Conservation (phyloP, 495 filamentous ascomycete species). For the Penicillium manginii region DNA sequence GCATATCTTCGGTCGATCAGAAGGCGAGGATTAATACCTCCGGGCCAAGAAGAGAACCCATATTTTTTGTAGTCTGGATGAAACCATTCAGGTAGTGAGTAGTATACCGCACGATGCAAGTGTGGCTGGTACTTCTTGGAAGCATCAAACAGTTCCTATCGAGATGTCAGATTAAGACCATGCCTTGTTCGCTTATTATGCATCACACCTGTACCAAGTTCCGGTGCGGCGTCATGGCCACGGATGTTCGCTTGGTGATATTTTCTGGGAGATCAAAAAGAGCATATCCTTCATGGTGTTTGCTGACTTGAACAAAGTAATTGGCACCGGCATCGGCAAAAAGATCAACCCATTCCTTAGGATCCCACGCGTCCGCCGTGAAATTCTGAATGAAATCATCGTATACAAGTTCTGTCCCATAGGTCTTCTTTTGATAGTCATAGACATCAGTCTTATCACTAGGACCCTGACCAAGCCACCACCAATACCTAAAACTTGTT, state of each 20-base stretch:
- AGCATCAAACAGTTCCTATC: conserved; percentile 43
- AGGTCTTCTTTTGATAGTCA: conserved; percentile 53
- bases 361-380: conserved; percentile 50
- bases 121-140: conserved; percentile 51
- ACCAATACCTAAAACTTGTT: conserved; percentile 39
- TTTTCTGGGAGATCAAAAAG: conserved; percentile 52
- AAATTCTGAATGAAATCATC: conserved; percentile 61
- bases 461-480: conserved; percentile 37
- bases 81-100: conserved; percentile 61
- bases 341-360: conserved; percentile 60
- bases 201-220: conserved; percentile 32
- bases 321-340: conserved; percentile 57
- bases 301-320: conserved; percentile 59
- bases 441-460: conserved; percentile 39
- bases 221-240: conserved; percentile 47
- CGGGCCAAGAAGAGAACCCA: conserved; percentile 43
- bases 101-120: conserved; percentile 55
- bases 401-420: conserved; percentile 53
- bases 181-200: conserved; percentile 24
- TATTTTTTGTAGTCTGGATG: conserved; percentile 55
- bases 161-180: background rate
- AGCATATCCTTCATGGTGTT: conserved; percentile 58
- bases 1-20: too few relatives aligned
- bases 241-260: conserved; percentile 47
- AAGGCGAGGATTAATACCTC: conserved; percentile 19